Evolutionary conservation across 2,329 filamentous ascomycete genomes (phyloP).

Genomic region (Cladosporium colombiae): DNA sequence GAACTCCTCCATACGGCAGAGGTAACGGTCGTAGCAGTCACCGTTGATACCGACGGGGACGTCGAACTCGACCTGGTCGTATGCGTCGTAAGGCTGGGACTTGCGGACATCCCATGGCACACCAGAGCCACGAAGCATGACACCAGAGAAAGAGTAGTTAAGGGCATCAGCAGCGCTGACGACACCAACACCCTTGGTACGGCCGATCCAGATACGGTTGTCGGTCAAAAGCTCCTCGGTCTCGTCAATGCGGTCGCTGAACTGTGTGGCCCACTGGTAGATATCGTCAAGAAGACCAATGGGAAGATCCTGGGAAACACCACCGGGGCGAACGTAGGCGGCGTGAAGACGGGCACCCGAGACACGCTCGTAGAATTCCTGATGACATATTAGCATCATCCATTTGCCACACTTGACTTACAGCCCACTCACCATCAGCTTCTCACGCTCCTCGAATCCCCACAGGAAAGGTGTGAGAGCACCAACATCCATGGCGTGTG

Average conservation of each 20-base stretch:
- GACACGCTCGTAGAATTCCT: conserved; percentile 99
- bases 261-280: conserved; percentile 99
- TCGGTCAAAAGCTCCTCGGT: conserved; percentile 98
- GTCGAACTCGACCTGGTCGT: conserved; percentile 97
- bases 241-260: conserved; percentile 96
- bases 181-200: conserved; percentile 88
- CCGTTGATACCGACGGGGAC: conserved; percentile 95
- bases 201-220: conserved; percentile 98
- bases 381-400: conserved; percentile 7
- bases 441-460: conserved; percentile 99
- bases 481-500: conserved; percentile 98
- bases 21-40: conserved; percentile 98
- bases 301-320: conserved; percentile 93
- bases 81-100: conserved; percentile 95
- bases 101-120: conserved; percentile 97
- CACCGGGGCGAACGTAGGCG: conserved; percentile 93
- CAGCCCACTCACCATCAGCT: conserved; percentile 93
- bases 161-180: conserved; percentile 91
- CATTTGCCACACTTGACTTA: conserved; percentile 16
- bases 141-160: conserved; percentile 93
- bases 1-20: conserved; percentile 99
- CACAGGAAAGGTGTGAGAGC: conserved; percentile 97
- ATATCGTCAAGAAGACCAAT: conserved; percentile 95
- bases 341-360: conserved; percentile 96
- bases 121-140: conserved; percentile 96